Conservation (phyloP, 768 basidiomycete genomes). For the Mycena venus region DNA sequence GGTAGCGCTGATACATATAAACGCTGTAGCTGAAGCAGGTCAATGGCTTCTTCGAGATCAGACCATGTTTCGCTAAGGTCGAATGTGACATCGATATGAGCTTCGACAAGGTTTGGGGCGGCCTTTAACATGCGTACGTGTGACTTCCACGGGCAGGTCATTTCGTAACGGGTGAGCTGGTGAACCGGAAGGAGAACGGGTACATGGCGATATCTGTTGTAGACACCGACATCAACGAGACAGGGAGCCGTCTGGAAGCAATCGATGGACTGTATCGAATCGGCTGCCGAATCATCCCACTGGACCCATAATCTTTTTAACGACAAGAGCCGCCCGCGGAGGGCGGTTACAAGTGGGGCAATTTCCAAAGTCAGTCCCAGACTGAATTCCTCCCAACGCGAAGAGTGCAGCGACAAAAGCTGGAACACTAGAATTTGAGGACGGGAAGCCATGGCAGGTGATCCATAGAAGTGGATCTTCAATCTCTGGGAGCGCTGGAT, state of each 20-base stretch:
- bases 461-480: not conserved
- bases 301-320: not conserved
- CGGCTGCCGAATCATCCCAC: not conserved
- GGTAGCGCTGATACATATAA: not conserved
- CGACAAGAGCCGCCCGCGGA: not conserved
- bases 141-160: not conserved
- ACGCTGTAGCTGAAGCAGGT: not conserved
- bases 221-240: not conserved
- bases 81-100: not conserved
- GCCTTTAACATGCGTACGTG: not conserved
- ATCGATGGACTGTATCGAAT: not conserved
- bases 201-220: not conserved
- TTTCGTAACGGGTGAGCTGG: not conserved
- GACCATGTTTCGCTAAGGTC: not conserved
- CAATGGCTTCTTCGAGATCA: not conserved
- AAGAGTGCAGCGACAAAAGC: not conserved
- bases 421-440: not conserved
- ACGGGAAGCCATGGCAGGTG: not conserved
- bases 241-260: not conserved
- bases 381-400: conserved; percentile 1
- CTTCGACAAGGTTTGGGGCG: not conserved
- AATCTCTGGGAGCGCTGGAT: not conserved
- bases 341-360: not conserved
- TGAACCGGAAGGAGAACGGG: not conserved
- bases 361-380: not conserved